A percentile compares a stretch with the other conserved stretches of the same genome.
phyloP scores from a whole-genome alignment of 148 eudicot species.

The Chenopodium album region DNA sequence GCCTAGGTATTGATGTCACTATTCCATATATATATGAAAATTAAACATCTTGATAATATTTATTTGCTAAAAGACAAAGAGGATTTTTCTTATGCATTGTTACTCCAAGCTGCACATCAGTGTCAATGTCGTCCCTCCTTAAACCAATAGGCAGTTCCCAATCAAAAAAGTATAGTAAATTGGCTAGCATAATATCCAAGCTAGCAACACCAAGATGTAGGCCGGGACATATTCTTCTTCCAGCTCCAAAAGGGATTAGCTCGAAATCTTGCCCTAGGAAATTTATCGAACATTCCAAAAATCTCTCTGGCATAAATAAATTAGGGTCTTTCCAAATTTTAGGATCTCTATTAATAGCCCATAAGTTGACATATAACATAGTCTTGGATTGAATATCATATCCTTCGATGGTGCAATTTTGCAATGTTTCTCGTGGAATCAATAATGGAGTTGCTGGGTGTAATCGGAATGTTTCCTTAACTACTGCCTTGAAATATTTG shows the following conservation, averaged over 20 bases:
- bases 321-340: slow-evolving; percentile 38
- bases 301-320: slow-evolving; percentile 38
- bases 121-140: slow-evolving; percentile 34
- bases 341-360: slow-evolving; percentile 41
- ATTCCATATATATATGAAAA: too few species aligned
- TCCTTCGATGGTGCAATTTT: slow-evolving; percentile 30
- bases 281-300: slow-evolving; percentile 26
- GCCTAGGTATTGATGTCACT: too few species aligned
- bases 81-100: slow-evolving; percentile 45
- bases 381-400: slow-evolving; percentile 40
- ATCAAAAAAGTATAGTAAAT: slow-evolving; percentile 39
- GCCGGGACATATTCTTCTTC: slow-evolving; percentile 46
- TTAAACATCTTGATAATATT: neutral
- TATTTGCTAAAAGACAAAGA: slow-evolving; percentile 31
- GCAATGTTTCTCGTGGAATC: slow-evolving; percentile 24
- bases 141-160: slow-evolving; percentile 41
- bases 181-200: slow-evolving; percentile 37
- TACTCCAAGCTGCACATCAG: slow-evolving; percentile 32
- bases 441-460: slow-evolving; percentile 39
- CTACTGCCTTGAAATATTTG: slow-evolving; percentile 32
- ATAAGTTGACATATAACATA: slow-evolving; percentile 28
- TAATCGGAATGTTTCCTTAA: slow-evolving; percentile 41
- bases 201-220: slow-evolving; percentile 31
- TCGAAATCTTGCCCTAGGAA: slow-evolving; percentile 34
- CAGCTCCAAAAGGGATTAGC: slow-evolving; percentile 43